Evolutionary conservation across 768 basidiomycete genomes (phyloP).

Genomic region (Mycena haematopus): DNA sequence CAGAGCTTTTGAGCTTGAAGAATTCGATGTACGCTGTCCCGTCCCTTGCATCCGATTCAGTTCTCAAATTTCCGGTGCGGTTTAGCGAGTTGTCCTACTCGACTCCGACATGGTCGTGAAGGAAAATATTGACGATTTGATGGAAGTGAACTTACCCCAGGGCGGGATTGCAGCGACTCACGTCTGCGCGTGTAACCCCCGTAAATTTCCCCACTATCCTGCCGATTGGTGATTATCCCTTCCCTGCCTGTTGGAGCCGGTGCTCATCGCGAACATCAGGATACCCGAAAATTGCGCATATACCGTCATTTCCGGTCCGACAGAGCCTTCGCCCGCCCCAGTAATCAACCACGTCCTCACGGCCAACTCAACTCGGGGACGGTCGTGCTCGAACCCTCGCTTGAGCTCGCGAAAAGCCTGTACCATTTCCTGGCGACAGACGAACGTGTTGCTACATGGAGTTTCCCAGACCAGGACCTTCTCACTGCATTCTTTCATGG

Average conservation of each 20-base stretch:
- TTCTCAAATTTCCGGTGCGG: slow-evolving; percentile 9
- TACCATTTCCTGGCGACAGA: slow-evolving; percentile 57
- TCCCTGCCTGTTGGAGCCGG: slow-evolving; percentile 4
- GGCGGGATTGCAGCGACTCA: slow-evolving; percentile 89
- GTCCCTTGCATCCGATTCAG: slow-evolving; percentile 4
- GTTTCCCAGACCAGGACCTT: slow-evolving; percentile 93
- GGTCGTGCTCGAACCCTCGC: slow-evolving; percentile 83
- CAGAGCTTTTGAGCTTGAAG: slow-evolving; percentile 67
- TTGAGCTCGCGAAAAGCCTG: slow-evolving; percentile 57
- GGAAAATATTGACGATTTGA: slow-evolving; percentile 80
- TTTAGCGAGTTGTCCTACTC: slow-evolving; percentile 76
- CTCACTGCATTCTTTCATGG: slow-evolving; percentile 81
- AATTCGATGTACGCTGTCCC: slow-evolving; percentile 65
- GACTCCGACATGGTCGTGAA: slow-evolving; percentile 90
- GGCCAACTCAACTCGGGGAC: slow-evolving; percentile 89
- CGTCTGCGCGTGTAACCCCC: slow-evolving; percentile 94
- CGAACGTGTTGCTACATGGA: slow-evolving; percentile 48
- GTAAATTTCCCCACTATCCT: slow-evolving; percentile 85
- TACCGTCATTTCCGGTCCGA: slow-evolving; percentile 58
- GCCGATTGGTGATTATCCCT: slow-evolving; percentile 72
- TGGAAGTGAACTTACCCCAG: slow-evolving; percentile 62
- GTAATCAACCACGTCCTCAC: slow-evolving; percentile 70
- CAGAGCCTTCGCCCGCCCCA: slow-evolving; percentile 44
- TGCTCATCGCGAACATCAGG: slow-evolving; percentile 55
- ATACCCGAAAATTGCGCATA: slow-evolving; percentile 91